Conservation (phyloP, 2,329 filamentous ascomycete species). For the Huntiella omanensis region DNA sequence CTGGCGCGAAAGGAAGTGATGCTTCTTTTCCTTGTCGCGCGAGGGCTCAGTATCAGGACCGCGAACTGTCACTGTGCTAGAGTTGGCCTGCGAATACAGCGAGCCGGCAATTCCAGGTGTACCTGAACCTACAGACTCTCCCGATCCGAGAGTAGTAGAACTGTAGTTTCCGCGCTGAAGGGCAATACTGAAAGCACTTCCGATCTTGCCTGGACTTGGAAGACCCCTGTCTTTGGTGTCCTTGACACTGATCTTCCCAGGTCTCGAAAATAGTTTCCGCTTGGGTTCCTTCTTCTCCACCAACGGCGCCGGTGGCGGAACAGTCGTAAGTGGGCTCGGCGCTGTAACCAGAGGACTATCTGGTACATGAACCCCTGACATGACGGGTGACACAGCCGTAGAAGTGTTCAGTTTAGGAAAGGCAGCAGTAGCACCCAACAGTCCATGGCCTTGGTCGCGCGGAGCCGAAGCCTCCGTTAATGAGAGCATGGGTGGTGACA, state of each 20-base stretch:
- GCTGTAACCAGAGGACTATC: conserved; percentile 1
- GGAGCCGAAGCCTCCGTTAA: conserved; percentile 46
- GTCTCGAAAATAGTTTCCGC: conserved; percentile 64
- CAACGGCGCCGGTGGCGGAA: conserved; percentile 16
- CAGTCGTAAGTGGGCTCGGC: conserved; percentile 31
- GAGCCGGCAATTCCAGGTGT: conserved; percentile 19
- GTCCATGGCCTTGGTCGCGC: conserved; percentile 44
- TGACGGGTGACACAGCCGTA: not conserved
- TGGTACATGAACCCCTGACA: not conserved
- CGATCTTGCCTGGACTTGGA: conserved; percentile 55
- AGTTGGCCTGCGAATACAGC: conserved; percentile 58
- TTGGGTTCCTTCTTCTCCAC: conserved; percentile 54
- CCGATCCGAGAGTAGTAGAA: conserved; percentile 40
- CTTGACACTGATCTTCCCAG: conserved; percentile 56
- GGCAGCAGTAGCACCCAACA: conserved; percentile 44
- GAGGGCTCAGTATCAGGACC: conserved; percentile 26
- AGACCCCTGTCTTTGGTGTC: conserved; percentile 47
- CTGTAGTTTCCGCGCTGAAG: conserved; percentile 49
- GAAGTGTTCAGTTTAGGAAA: conserved; percentile 34
- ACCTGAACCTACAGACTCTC: not conserved
- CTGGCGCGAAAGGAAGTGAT: conserved; percentile 61
- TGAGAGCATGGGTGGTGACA: conserved; percentile 43
- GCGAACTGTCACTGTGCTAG: conserved; percentile 59
- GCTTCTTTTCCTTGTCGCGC: conserved; percentile 59
- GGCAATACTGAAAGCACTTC: conserved; percentile 40